Evolutionary conservation across 495 filamentous ascomycete genomes (phyloP).

Genomic region (Penicillium verhagenii): DNA sequence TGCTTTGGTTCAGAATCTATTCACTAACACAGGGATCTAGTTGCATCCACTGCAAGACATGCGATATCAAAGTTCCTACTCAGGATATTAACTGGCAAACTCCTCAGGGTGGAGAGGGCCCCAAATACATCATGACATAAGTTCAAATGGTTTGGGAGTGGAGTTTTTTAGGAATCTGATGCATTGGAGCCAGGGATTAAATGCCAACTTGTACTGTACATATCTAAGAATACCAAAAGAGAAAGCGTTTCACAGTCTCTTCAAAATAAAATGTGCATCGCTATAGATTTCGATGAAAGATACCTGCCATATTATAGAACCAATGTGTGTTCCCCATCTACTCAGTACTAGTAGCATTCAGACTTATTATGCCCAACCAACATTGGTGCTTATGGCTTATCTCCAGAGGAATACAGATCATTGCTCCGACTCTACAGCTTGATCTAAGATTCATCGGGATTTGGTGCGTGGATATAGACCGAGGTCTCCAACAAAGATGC

Average conservation of each 20-base stretch:
- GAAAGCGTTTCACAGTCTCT: neutral
- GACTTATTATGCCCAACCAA: too few species aligned
- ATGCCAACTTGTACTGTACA: conserved; percentile 11
- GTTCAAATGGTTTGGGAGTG: neutral
- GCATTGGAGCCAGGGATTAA: neutral
- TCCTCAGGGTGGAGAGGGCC: conserved; percentile 93
- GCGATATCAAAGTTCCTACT: conserved; percentile 94
- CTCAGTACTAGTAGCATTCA: too few species aligned
- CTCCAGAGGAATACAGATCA: too few species aligned
- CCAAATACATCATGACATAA: conserved; percentile 93
- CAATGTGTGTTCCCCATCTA: too few species aligned
- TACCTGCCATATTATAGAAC: too few species aligned
- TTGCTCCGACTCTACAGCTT: too few species aligned
- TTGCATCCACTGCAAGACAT: conserved; percentile 99
- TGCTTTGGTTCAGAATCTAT: neutral
- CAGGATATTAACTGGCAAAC: conserved; percentile 98
- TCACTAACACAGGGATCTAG: conserved; percentile 39
- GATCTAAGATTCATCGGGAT: neutral
- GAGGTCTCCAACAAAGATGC: too few species aligned
- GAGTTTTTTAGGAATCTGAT: conserved; percentile 5
- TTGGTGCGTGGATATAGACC: too few species aligned
- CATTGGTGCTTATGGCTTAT: too few species aligned
- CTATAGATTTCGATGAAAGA: too few species aligned
- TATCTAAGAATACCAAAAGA: conserved; percentile 17
- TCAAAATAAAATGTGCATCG: neutral